Base-by-base conservation (phyloP, 306 rosid genomes). In the Astragalus membranaceus region DNA sequence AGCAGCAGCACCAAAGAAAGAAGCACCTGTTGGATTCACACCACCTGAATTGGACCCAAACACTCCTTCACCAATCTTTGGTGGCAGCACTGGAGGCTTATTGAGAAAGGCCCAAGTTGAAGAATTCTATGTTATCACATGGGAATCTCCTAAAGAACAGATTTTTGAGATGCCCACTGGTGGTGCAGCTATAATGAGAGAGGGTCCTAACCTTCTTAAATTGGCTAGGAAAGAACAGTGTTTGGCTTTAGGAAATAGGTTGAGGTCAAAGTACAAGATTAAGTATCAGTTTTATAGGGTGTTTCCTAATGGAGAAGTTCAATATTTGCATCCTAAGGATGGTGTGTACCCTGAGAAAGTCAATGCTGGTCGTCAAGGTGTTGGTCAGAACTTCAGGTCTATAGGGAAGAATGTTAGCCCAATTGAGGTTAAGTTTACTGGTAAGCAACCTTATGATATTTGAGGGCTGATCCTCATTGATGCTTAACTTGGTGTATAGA, bases 331-430 rank as follows among this genome's bases (percentile, higher is more conserved):
- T 56, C 99, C 97, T 0, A 95, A 95, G 72, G 99, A 95, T 50
- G 99, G 99, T 2, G 98, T 94, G 3, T 95, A 95, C 82, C 99
- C 99, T 0, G 99, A 95, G 87, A 95, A 95, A 89, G 99, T 95
- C 14, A 95, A 95, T 84, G 85, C 96, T 0, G 99, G 97, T 29
- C 89, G 99, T 58, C 74, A 89, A 86, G 99, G 99, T 3, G 99
- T 91, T 32, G 99, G 97, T 0, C 58, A 0, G 83, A 95, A 95
- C 85, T 89, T 41, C 54, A 84, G 99, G 92, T 95, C 99, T 6
- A 90, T 94, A 29, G 98, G 98, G 5, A 91, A 95, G 92, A 95
- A 95, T 77, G 86, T 74, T 5, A 91, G 9, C 84, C 95, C 99
- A 0, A 91, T 95, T 65, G 96, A 95, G 85, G 95, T 95, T 29